Percentiles rank a stretch among this genome's conserved stretches.
Conservation (phyloP, 202 grass and related monocot genomes). For the Digitaria exilis region DNA sequence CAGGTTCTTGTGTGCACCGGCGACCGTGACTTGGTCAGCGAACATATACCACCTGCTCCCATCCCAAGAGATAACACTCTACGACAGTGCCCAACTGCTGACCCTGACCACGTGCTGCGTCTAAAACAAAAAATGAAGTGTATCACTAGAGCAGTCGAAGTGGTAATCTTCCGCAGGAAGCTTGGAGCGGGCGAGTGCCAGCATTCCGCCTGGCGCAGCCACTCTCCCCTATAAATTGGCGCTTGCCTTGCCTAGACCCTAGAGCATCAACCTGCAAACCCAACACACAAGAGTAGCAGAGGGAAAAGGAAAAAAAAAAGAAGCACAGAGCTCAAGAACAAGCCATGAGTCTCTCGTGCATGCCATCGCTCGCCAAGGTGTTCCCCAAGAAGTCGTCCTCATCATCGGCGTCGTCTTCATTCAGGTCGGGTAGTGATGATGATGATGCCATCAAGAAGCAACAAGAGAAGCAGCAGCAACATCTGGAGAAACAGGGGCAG, state of each 20-base stretch:
- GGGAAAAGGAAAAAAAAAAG: not conserved
- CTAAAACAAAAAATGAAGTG: not conserved
- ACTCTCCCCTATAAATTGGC: not conserved
- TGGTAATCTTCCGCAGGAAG: constrained; percentile 17
- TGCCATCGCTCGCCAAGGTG: constrained; percentile 32
- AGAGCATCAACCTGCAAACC: not conserved
- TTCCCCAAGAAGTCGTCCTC: constrained; percentile 32
- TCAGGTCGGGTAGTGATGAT: not conserved
- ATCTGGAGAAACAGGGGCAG: not conserved
- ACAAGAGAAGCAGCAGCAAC: not conserved
- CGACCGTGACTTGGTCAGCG: not conserved
- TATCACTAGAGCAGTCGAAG: not conserved
- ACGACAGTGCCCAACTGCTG: not conserved
- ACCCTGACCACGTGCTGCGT: not conserved
- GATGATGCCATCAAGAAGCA: not conserved
- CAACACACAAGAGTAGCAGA: not conserved
- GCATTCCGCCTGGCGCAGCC: too few relatives aligned
- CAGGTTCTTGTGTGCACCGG: not conserved
- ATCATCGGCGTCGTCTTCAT: not conserved
- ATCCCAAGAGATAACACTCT: not conserved
- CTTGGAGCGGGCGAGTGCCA: not conserved
- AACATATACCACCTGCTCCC: not conserved
- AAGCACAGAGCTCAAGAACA: not conserved
- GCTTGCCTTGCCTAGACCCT: not conserved
- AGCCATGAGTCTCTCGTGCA: constrained; percentile 33